Conservation (phyloP, 2,329 filamentous ascomycete species). For the Pezicula rhizophila region DNA sequence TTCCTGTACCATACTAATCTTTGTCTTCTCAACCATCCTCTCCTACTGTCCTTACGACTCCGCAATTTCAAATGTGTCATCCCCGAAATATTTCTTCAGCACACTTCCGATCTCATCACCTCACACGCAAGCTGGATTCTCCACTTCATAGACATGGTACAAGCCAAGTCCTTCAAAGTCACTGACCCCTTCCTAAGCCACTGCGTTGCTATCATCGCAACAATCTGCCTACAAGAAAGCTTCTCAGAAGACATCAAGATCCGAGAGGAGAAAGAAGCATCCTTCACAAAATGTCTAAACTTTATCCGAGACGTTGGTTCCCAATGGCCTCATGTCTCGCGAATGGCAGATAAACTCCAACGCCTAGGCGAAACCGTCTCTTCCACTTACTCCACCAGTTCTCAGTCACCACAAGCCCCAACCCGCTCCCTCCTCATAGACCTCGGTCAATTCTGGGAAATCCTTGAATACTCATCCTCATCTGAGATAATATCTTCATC, state of each 20-base stretch:
- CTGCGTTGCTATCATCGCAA: constrained; percentile 45
- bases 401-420: constrained; percentile 21
- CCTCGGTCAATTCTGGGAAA: constrained; percentile 41
- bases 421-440: constrained; percentile 36
- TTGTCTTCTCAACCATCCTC: constrained; percentile 47
- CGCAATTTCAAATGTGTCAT: constrained; percentile 45
- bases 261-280: constrained; percentile 34
- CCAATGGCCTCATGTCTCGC: constrained; percentile 39
- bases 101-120: constrained; percentile 44
- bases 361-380: constrained; percentile 37
- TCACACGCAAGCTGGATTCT: constrained; percentile 48
- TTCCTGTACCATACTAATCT: constrained; percentile 47
- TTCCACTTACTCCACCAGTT: constrained; percentile 31
- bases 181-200: constrained; percentile 43
- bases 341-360: constrained; percentile 37
- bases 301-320: constrained; percentile 35
- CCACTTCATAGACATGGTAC: constrained; percentile 41
- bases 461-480: constrained; percentile 39
- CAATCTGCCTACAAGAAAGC: constrained; percentile 47
- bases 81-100: constrained; percentile 48
- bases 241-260: constrained; percentile 34
- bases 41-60: constrained; percentile 45
- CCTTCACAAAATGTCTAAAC: constrained; percentile 37
- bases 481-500: constrained; percentile 30
- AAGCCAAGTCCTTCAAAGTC: constrained; percentile 38